phyloP scores from a whole-genome alignment of 2,329 filamentous ascomycete species.

The Claviceps digitariae region DNA sequence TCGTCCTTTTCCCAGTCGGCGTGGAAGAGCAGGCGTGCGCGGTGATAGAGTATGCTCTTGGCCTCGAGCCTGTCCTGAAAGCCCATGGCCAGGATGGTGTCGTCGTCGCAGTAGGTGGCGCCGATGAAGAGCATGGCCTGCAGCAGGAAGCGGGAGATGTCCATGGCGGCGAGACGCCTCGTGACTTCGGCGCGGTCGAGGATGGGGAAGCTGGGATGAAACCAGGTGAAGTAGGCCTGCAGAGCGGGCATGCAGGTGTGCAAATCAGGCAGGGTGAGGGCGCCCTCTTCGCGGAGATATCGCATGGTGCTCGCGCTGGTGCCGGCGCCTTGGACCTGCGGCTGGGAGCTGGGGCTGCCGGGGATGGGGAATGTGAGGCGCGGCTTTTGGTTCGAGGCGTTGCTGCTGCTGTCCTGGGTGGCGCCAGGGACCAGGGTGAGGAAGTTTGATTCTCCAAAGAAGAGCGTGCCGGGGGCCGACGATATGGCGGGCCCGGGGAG shows the following conservation, averaged over 20 bases:
- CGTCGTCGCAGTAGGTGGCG: slow-evolving; percentile 36
- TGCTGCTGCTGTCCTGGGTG: not conserved
- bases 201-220: slow-evolving; percentile 42
- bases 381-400: slow-evolving; percentile 9
- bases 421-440: slow-evolving; percentile 19
- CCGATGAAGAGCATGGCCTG: slow-evolving; percentile 42
- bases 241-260: slow-evolving; percentile 29
- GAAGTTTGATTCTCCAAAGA: slow-evolving; percentile 27
- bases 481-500: slow-evolving; percentile 6
- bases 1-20: slow-evolving; percentile 38
- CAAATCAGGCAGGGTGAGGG: slow-evolving; percentile 30
- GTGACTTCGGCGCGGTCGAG: slow-evolving; percentile 32
- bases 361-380: slow-evolving; percentile 19
- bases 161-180: slow-evolving; percentile 23
- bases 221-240: slow-evolving; percentile 40
- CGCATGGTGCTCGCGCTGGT: slow-evolving; percentile 34
- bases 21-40: slow-evolving; percentile 37
- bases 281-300: slow-evolving; percentile 31
- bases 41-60: slow-evolving; percentile 35
- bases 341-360: slow-evolving; percentile 13
- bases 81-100: slow-evolving; percentile 28
- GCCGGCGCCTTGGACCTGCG: slow-evolving; percentile 14
- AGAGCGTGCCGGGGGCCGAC: slow-evolving; percentile 16
- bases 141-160: slow-evolving; percentile 34
- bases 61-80: slow-evolving; percentile 34